Evolutionary conservation across 1,139 yeast species (phyloP).

Genomic region (Saccharomyces pastorianus): DNA sequence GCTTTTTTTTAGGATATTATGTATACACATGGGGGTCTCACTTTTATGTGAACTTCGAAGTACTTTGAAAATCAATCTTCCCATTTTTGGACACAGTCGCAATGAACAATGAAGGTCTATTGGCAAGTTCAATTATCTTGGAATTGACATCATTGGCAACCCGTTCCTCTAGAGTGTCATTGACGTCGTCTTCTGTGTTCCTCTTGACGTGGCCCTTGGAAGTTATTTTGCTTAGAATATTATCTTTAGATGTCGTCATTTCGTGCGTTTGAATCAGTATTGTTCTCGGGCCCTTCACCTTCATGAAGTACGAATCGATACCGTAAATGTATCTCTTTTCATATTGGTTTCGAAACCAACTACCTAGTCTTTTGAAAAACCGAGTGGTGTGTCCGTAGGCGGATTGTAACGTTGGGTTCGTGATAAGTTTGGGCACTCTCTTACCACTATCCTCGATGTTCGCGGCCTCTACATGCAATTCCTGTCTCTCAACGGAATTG

Average conservation of each 20-base stretch:
- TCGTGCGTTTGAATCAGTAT: conserved; percentile 22
- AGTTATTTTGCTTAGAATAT: conserved; percentile 8
- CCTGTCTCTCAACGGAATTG: conserved; percentile 10
- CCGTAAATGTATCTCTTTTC: conserved; percentile 8
- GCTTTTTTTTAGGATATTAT: background rate
- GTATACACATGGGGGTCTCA: background rate
- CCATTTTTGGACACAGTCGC: conserved; percentile 16
- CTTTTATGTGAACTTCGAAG: conserved; percentile 12
- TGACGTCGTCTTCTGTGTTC: background rate
- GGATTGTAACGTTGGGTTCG: conserved; percentile 8
- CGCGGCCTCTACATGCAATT: background rate
- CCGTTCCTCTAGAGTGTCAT: background rate
- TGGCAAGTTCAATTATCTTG: background rate
- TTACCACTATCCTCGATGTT: background rate
- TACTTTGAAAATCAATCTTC: conserved; percentile 15
- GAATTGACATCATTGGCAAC: background rate
- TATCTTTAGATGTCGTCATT: conserved; percentile 13
- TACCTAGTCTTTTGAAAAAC: conserved; percentile 10
- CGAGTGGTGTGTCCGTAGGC: conserved; percentile 9
- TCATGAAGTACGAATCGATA: conserved; percentile 18
- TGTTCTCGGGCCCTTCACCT: conserved; percentile 30
- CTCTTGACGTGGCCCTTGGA: conserved; percentile 19
- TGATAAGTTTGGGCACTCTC: background rate
- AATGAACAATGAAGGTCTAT: background rate
- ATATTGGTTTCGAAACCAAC: background rate